A percentile compares a stretch with the other conserved stretches of the same genome.
Evolutionary conservation across 495 filamentous ascomycete genomes (phyloP).

Genomic region (Talaromyces borbonicus): DNA sequence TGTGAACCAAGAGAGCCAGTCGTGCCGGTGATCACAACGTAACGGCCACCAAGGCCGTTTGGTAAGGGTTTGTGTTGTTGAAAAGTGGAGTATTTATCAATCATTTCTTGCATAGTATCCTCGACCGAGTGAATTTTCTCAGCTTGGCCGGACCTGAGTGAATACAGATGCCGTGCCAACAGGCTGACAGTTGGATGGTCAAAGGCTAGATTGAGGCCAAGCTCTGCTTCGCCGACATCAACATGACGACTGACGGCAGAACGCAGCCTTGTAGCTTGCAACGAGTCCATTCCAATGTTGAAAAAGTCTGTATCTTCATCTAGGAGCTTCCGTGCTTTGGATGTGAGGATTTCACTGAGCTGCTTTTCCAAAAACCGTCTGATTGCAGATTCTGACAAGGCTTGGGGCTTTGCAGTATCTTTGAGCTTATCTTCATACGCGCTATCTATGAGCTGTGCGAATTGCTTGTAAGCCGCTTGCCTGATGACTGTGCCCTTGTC

Average conservation of each 20-base stretch:
- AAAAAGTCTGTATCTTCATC: slow-evolving; percentile 41
- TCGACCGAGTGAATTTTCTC: slow-evolving; percentile 16
- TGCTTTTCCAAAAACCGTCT: slow-evolving; percentile 8
- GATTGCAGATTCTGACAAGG: slow-evolving; percentile 11
- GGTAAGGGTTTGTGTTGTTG: slow-evolving; percentile 24
- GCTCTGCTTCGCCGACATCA: slow-evolving; percentile 18
- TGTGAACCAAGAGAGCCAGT: slow-evolving; percentile 20
- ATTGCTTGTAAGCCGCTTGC: slow-evolving; percentile 41
- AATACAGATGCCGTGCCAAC: slow-evolving; percentile 22
- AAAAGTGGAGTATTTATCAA: slow-evolving; percentile 30
- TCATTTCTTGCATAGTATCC: slow-evolving; percentile 24
- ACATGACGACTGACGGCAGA: slow-evolving; percentile 23
- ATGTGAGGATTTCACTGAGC: background rate
- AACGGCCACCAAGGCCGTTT: slow-evolving; percentile 10
- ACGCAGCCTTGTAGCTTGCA: slow-evolving; percentile 43
- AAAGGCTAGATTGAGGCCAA: slow-evolving; percentile 39
- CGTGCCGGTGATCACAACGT: slow-evolving; percentile 22
- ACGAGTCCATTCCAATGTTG: slow-evolving; percentile 42
- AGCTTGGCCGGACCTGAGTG: slow-evolving; percentile 15
- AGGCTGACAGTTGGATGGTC: slow-evolving; percentile 32
- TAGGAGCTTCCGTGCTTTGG: slow-evolving; percentile 9
- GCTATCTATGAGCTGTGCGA: slow-evolving; percentile 36
- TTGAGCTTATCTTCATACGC: slow-evolving; percentile 29
- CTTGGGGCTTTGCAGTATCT: background rate
- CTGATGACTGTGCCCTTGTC: slow-evolving; percentile 51